Evolutionary conservation across 768 basidiomycete species (phyloP).

Genomic region (Mycena indigotica): DNA sequence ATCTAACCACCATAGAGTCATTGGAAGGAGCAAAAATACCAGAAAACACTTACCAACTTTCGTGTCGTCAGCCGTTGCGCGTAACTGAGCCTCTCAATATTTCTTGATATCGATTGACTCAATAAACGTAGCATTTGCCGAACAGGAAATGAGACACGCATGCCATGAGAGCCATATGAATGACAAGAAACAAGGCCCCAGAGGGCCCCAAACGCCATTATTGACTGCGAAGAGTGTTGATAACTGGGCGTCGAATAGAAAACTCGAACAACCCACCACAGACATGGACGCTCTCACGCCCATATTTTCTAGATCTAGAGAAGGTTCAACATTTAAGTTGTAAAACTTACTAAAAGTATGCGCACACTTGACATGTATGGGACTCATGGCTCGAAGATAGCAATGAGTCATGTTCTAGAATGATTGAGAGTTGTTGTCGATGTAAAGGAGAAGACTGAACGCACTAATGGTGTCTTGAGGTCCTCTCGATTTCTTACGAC

Average conservation of each 20-base stretch:
- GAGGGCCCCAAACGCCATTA: constrained; percentile 74
- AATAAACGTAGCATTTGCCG: constrained; percentile 80
- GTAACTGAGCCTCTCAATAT: constrained; percentile 78
- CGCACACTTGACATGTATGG: constrained; percentile 79
- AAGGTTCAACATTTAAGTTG: constrained; percentile 2
- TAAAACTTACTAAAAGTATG: neutral
- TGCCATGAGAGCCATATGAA: constrained; percentile 74
- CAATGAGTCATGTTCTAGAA: constrained; percentile 79
- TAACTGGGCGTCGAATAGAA: neutral
- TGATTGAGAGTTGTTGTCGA: neutral
- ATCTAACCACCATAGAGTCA: constrained; percentile 47
- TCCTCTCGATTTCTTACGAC: constrained; percentile 65
- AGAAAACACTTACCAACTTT: constrained; percentile 59
- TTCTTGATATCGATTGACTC: constrained; percentile 77
- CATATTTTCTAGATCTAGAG: constrained; percentile 74
- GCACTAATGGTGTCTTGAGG: constrained; percentile 64
- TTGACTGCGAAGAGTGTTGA: constrained; percentile 50
- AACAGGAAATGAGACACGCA: constrained; percentile 84
- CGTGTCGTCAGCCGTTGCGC: constrained; percentile 73
- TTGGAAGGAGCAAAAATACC: neutral
- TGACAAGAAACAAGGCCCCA: constrained; percentile 85
- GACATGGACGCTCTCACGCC: constrained; percentile 84
- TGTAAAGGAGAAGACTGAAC: constrained; percentile 20
- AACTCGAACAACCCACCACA: constrained; percentile 49
- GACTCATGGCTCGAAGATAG: constrained; percentile 84